Percentiles rank a stretch among this genome's conserved stretches.
These are phyloP conservation scores for Mycogone perniciosa DNA, from an alignment of 2,329 filamentous ascomycete genomes.

Conservation along the genomic window DNA sequence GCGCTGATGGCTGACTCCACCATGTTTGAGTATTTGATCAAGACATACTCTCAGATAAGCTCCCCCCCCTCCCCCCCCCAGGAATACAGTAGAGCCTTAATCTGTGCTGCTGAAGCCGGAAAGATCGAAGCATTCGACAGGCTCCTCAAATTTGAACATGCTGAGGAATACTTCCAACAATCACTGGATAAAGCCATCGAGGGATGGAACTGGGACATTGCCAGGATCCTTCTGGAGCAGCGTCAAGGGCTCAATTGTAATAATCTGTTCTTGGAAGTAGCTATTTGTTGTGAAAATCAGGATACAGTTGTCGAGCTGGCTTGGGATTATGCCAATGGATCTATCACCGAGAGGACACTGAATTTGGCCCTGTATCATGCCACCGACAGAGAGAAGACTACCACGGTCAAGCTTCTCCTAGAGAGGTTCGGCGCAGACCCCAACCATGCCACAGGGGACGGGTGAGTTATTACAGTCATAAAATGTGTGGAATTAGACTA, in stretches of 20 bases:
- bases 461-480: no score
- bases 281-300: slow-evolving; percentile 25
- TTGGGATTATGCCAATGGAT: slow-evolving; percentile 32
- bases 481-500: no score
- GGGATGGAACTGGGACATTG: slow-evolving; percentile 33
- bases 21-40: slow-evolving; percentile 36
- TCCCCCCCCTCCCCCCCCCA: slow-evolving; percentile 28
- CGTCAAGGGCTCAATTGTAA: slow-evolving; percentile 29
- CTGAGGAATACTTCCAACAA: slow-evolving; percentile 24
- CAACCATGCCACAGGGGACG: slow-evolving; percentile 21
- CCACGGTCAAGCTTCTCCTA: slow-evolving; percentile 31
- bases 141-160: slow-evolving; percentile 27
- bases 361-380: slow-evolving; percentile 32
- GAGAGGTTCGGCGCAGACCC: slow-evolving; percentile 28
- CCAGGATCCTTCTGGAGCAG: slow-evolving; percentile 28
- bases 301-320: slow-evolving; percentile 30
- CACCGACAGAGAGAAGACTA: slow-evolving; percentile 32
- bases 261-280: slow-evolving; percentile 26
- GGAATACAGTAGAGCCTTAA: slow-evolving; percentile 34
- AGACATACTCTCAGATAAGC: slow-evolving; percentile 32
- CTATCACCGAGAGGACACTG: slow-evolving; percentile 26
- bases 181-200: slow-evolving; percentile 28
- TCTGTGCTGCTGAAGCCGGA: slow-evolving; percentile 33
- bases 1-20: slow-evolving; percentile 32
- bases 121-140: slow-evolving; percentile 34